Evolutionary conservation across 768 basidiomycete species (phyloP).

Genomic region (Lentinula edodes): DNA sequence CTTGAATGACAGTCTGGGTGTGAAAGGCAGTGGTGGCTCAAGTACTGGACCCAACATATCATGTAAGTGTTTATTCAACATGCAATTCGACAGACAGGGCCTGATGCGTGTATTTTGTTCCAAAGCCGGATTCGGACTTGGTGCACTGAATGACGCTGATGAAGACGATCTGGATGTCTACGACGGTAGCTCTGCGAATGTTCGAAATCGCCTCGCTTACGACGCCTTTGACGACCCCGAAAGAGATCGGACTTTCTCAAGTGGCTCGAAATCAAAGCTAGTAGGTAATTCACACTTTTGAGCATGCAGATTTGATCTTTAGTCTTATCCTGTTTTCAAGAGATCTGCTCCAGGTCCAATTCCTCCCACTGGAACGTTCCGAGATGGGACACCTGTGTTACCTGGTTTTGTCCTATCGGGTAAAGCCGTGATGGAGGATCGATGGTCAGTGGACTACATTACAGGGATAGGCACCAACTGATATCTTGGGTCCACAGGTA

Average conservation of each 20-base stretch:
- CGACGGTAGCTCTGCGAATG: constrained; percentile 35
- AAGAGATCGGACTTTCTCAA: constrained; percentile 46
- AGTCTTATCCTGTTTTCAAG: constrained; percentile 24
- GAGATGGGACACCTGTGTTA: constrained; percentile 70
- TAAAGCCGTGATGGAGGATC: constrained; percentile 62
- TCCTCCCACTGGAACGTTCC: constrained; percentile 40
- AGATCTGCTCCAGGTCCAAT: constrained; percentile 20
- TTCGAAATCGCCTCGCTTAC: constrained; percentile 54
- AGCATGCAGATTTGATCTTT: constrained; percentile 1
- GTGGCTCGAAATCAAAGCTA: constrained; percentile 29
- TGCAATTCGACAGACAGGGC: neutral
- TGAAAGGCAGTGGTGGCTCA: constrained; percentile 13
- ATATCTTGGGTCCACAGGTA: constrained; percentile 48
- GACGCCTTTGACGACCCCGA: constrained; percentile 62
- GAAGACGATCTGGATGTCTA: constrained; percentile 90
- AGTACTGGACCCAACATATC: constrained; percentile 48
- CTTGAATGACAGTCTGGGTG: constrained; percentile 54
- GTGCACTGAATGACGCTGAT: constrained; percentile 89
- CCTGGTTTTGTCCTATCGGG: constrained; percentile 71
- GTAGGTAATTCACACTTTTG: neutral
- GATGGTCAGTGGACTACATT: constrained; percentile 43
- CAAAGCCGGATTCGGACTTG: constrained; percentile 81
- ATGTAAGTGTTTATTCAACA: constrained; percentile 31
- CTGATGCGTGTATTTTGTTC: neutral
- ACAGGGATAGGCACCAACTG: neutral